Evolutionary conservation across 108 stramenopile species (phyloP), one percentile per base, ranked within the genome.

Genomic region (Hondaea fermentalgiana): DNA sequence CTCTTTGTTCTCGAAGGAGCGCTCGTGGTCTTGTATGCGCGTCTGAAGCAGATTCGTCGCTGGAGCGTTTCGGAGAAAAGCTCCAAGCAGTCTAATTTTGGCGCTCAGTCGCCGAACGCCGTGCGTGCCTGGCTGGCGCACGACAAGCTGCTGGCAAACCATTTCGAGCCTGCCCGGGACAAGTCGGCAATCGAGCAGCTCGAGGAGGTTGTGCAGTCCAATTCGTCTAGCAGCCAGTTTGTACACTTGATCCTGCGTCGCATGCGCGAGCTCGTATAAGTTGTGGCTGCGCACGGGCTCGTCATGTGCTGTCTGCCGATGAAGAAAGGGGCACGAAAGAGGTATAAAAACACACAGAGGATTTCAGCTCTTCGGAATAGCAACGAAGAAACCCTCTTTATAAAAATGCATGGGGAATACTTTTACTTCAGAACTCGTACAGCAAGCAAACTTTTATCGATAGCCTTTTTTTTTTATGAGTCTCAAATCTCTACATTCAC

Each of bases 161-260:
- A 83, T 23, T 83, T 53, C 51, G 76, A 83, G 45, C 76, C 76
- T 23, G 45, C 76, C 6, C 12, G 28, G 51, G 76, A 83, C n/a
- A 83, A 83, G 51, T 83, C 76, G 12, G 49, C 76, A 0, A 83
- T 83, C 28, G 76, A 83, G 76, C 76, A 83, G 76, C 76, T 83
- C 25, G 76, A 83, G 28, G 76, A 83, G 45, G 76, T 83, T 12
- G 76, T 83, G 49, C 45, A 53, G 25, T 83, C 76, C 10, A 83
- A 83, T 45, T 53, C 49, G 3, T 47, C 76, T 0, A 53, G 49
- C 49, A 83, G 76, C 23, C 76, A 83, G 76, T 53, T 83, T 12
- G 49, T 83, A 45, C 76, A 83, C 51, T 45, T 83, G 17, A 47
- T 83, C 16, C 76, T 83, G 6, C 76, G 76, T 47, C 76, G 76